Base-by-base conservation (phyloP, 2,329 filamentous ascomycete genomes). In the Sclerotiophoma versabilis region DNA sequence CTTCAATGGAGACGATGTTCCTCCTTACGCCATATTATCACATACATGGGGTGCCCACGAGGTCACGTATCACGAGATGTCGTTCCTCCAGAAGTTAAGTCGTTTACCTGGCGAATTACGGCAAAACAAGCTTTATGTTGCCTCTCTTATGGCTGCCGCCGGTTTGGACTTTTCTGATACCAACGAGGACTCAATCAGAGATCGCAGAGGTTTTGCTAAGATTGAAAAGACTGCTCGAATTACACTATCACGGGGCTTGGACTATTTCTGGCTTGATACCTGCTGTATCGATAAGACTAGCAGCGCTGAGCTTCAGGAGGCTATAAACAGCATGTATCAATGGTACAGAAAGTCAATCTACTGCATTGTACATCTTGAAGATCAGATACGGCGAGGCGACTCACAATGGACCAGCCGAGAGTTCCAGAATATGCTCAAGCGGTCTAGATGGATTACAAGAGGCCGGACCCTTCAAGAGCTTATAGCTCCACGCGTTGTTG, bases 381-480 rank as follows among this genome's bases (percentile, higher is more conserved):
- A 39, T 26, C 36, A 25, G 22, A 11, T 22, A 25, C 14, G 14
- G 9, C 36, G 2, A 11, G 22, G 8, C 34, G 14, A 37, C 34
- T n/a, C 7, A n/a, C n/a, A n/a, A n/a, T 37, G 34, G 34, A 20
- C 34, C 7, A 19, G 34, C 19, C 34, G 34, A 5, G 34, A 23
- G 2, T 37, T 37, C 10, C 38, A 42, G 22, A 19, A 14, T 3
- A 29, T 29, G 17, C 10, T 20, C n/a, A 19, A 32, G n/a, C 19
- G 15, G 2, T 42, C 26, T 4, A 20, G 43, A 15, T 46, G 33
- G 33, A 27, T 46, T 3, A 36, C 43, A 8, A 11, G 43, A 9
- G 32, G 43, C 6, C 37, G 43, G 32, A 46, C 43, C 2, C 32
- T 46, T 10, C 43, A 46, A 12, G 32, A 46, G 33, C 32, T 46